These are phyloP conservation scores for Sindora glabra DNA, from an alignment of 306 rosid species.

Conservation along the genomic window DNA sequence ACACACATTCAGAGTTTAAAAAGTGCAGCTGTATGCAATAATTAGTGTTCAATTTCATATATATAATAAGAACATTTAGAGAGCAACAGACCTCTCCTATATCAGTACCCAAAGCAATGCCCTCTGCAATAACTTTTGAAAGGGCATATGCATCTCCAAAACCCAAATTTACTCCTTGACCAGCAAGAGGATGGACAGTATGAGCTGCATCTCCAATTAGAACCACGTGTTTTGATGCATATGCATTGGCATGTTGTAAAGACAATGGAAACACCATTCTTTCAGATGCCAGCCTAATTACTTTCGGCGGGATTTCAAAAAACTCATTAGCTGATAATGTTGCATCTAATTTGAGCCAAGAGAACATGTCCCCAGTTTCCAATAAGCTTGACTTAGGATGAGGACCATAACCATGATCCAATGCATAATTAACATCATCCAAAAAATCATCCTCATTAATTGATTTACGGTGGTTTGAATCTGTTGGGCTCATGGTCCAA, in stretches of 20 bases:
- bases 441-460: conserved; percentile 51
- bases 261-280: conserved; percentile 81
- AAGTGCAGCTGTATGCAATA: neutral
- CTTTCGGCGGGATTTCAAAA: conserved; percentile 80
- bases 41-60: neutral
- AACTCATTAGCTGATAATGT: conserved; percentile 40
- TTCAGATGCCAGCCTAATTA: conserved; percentile 57
- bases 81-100: conserved; percentile 63
- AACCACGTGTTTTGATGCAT: conserved; percentile 61
- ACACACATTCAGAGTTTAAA: neutral
- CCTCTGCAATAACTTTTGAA: conserved; percentile 69
- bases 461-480: conserved; percentile 47
- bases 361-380: conserved; percentile 44
- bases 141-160: conserved; percentile 80
- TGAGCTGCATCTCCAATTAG: conserved; percentile 94
- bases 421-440: conserved; percentile 57
- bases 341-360: conserved; percentile 54
- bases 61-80: neutral
- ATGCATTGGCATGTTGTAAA: conserved; percentile 64
- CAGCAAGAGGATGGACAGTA: conserved; percentile 92
- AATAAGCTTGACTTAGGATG: conserved; percentile 48
- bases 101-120: conserved; percentile 68
- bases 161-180: conserved; percentile 95
- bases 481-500: conserved; percentile 90
- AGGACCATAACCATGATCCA: conserved; percentile 72